Evolutionary conservation across 2,329 filamentous ascomycete species (phyloP).

Genomic region (Gnomoniopsis smithogilvyi): DNA sequence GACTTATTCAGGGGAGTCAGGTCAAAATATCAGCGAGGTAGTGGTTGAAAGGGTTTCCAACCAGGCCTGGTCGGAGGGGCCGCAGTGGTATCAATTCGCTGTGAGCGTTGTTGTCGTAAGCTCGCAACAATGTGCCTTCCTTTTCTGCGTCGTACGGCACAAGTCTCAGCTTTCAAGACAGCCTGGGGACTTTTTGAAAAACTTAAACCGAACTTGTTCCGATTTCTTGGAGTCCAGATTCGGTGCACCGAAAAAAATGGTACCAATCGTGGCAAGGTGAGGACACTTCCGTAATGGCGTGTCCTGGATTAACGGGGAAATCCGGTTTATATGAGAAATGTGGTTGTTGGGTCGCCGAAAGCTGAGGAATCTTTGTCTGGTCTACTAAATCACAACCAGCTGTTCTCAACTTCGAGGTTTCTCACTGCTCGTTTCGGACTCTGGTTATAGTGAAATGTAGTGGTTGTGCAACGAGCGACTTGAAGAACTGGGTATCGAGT

Average conservation of each 20-base stretch:
- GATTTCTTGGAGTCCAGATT: not conserved
- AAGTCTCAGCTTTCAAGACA: not conserved
- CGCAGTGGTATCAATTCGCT: constrained; percentile 15
- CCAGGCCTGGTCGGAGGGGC: constrained; percentile 21
- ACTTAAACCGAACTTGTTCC: not conserved
- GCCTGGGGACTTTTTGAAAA: not conserved
- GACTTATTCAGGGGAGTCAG: not conserved
- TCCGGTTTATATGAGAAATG: not conserved
- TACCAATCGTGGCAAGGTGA: not conserved
- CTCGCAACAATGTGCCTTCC: not conserved
- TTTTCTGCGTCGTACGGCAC: not conserved
- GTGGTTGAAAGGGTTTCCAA: constrained; percentile 14
- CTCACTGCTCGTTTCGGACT: constrained; percentile 8
- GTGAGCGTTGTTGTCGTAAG: not conserved
- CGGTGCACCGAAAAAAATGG: not conserved
- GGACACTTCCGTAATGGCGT: not conserved
- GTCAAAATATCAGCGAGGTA: not conserved
- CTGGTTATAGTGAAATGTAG: constrained; percentile 13
- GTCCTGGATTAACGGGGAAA: not conserved
- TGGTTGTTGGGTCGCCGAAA: not conserved
- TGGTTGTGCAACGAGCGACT: constrained; percentile 18
- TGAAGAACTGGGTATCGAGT: constrained; percentile 17
- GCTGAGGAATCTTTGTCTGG: not conserved
- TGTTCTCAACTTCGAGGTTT: not conserved
- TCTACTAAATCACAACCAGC: too few species aligned